Percentiles rank a stretch among this genome's conserved stretches.
Conservation (phyloP, 331 rosid species). For the Arachis monticola region DNA sequence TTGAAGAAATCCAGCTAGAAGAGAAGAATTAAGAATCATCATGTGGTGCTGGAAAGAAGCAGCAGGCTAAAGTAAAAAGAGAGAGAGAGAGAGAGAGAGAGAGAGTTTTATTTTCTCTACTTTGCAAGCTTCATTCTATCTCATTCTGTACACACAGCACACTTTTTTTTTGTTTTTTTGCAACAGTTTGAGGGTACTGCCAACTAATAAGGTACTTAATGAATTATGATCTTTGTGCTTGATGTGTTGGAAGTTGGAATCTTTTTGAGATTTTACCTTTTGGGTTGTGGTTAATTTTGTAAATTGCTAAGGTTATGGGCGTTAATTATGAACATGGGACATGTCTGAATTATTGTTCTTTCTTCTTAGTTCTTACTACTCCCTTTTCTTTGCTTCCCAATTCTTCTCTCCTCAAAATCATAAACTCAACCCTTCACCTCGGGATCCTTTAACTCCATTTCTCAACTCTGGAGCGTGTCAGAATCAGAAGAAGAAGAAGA, state of each 20-base stretch:
- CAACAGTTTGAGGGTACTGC: slow-evolving; percentile 39
- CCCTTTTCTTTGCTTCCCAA: slow-evolving; percentile 20
- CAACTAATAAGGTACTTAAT: slow-evolving; percentile 40
- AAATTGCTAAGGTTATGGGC: slow-evolving; percentile 37
- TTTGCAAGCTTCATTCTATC: slow-evolving; percentile 37
- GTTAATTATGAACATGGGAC: slow-evolving; percentile 30
- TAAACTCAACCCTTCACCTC: slow-evolving; percentile 33
- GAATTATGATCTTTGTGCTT: slow-evolving; percentile 31
- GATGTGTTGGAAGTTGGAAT: slow-evolving; percentile 5
- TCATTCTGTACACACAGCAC: slow-evolving; percentile 27
- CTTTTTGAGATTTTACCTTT: slow-evolving; percentile 12
- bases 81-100: slow-evolving; percentile 27
- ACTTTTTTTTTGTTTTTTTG: slow-evolving; percentile 38
- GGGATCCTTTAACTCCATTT: slow-evolving; percentile 52
- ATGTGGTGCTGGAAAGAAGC: slow-evolving; percentile 58
- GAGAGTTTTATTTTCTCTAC: slow-evolving; percentile 39
- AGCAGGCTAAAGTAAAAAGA: slow-evolving; percentile 48
- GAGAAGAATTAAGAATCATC: slow-evolving; percentile 32
- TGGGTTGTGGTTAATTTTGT: slow-evolving; percentile 24
- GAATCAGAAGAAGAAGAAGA: slow-evolving; percentile 28
- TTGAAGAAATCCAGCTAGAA: slow-evolving; percentile 35
- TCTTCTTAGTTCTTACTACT: no score
- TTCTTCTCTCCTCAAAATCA: slow-evolving; percentile 30
- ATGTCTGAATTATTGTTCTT: slow-evolving; percentile 32
- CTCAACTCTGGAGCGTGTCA: slow-evolving; percentile 38